These are phyloP conservation scores for Epichloe gansuensis DNA, from an alignment of 2,329 filamentous ascomycete genomes.

Conservation along the genomic window DNA sequence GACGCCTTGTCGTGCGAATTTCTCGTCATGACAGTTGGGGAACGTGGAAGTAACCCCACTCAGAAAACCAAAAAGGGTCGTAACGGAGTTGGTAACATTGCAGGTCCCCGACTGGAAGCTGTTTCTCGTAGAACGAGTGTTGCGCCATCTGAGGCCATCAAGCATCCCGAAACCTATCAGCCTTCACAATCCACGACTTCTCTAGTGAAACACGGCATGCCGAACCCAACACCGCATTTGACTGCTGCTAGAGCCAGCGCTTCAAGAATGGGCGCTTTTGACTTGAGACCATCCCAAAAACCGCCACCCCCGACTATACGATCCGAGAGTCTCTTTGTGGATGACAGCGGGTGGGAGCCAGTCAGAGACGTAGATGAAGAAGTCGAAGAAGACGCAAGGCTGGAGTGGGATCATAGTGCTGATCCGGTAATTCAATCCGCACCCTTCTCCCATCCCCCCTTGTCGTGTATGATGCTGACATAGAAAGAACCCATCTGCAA, in stretches of 20 bases:
- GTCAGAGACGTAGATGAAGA: constrained; percentile 46
- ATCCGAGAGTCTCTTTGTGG: constrained; percentile 60
- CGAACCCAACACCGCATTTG: constrained; percentile 20
- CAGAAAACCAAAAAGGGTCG: constrained; percentile 35
- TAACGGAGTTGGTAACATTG: constrained; percentile 23
- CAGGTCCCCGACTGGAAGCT: constrained; percentile 33
- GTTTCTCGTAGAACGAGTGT: constrained; percentile 31
- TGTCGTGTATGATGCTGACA: constrained; percentile 15
- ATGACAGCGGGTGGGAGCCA: constrained; percentile 66
- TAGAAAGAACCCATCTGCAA: constrained; percentile 28
- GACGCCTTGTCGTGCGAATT: constrained; percentile 63
- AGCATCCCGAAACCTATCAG: constrained; percentile 11
- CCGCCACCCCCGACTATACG: constrained; percentile 44
- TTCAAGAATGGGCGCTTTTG: constrained; percentile 24
- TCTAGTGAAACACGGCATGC: constrained; percentile 3
- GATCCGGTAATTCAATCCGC: constrained; percentile 37
- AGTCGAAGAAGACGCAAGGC: constrained; percentile 50
- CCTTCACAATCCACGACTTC: constrained; percentile 4
- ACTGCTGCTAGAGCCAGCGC: constrained; percentile 22
- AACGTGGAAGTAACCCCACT: constrained; percentile 36
- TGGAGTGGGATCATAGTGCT: constrained; percentile 63
- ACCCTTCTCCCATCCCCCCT: not conserved
- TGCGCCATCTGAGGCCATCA: constrained; percentile 22
- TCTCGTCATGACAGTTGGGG: constrained; percentile 70
- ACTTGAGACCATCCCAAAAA: constrained; percentile 40